Percentiles rank a stretch among this genome's conserved stretches.
Evolutionary conservation across 164 flowering plant species (phyloP).

Genomic region (Magnolia officinalis): DNA sequence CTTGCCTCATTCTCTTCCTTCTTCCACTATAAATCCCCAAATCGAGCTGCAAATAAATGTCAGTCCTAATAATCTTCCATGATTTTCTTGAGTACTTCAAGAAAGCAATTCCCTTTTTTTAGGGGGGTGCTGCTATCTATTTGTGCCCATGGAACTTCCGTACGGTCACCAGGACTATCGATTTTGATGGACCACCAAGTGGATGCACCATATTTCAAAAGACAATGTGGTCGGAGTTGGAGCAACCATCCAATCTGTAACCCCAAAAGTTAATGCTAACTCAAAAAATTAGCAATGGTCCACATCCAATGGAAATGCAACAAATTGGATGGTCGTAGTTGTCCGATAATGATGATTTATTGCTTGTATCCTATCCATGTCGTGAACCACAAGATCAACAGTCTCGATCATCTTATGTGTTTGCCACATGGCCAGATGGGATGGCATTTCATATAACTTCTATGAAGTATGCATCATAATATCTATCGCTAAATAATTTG

Average conservation of each 20-base stretch:
- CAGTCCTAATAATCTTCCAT: not conserved
- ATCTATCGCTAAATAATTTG: not conserved
- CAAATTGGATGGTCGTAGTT: too few relatives aligned
- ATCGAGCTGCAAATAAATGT: conserved; percentile 57
- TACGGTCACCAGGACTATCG: not conserved
- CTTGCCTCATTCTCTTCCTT: conserved; percentile 65
- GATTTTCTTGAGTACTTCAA: not conserved
- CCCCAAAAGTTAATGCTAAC: not conserved
- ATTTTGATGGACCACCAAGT: not conserved
- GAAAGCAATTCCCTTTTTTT: too few relatives aligned
- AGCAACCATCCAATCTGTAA: not conserved
- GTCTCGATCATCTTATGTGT: not conserved
- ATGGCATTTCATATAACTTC: not conserved
- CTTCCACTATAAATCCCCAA: conserved; percentile 45
- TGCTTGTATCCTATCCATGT: too few relatives aligned
- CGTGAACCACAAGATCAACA: too few relatives aligned
- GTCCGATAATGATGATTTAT: too few relatives aligned
- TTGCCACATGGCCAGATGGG: not conserved
- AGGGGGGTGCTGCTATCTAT: not conserved
- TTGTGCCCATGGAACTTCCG: not conserved
- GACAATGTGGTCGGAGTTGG: not conserved
- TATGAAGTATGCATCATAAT: not conserved
- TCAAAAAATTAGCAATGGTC: not conserved
- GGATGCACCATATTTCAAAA: not conserved
- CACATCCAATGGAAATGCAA: not conserved